Base-by-base conservation (phyloP, 176 grass and related monocot genomes). In the Oryza coarctata region DNA sequence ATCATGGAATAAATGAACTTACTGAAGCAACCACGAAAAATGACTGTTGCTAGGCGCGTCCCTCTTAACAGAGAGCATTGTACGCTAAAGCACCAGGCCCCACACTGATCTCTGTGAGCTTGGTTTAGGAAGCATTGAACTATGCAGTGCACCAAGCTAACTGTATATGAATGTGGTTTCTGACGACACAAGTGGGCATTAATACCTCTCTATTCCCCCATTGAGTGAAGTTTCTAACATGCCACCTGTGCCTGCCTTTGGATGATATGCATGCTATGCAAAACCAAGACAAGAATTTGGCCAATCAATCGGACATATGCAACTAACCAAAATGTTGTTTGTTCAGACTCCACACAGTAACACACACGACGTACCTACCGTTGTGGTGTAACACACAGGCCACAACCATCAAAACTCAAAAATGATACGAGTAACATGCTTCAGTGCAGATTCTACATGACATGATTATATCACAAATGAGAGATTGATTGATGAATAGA, bases 371-470 rank as follows among this genome's bases (percentile, higher is more conserved):
- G 23, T 84, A 52, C 73, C 26, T 77, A 62, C 32, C 1, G 15
- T 55, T 18, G 65, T 69, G 64, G 28, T 84, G 39, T 10, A 63
- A 28, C 27, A 18, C 1, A 74, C 9, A n/a, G n/a, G n/a, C n/a
- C n/a, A 23, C 44, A 44, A 41, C 29, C 23, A 22, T 14, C 20
- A 58, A 73, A 45, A 60, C 50, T 55, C 2, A 55, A 7, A 55
- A 55, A 55, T 22, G 20, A 55, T 55, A 22, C 1, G 45, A 39
- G 38, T 45, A 14, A 12, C 44, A 43, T 65, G 12, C 68, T 67
- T 78, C 15, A 33, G 18, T 79, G 69, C 83, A 79, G 34, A 79
- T 65, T 79, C 79, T 79, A 79, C 74, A 75, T 83, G 61, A 31
- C 45, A 83, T 60, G 61, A 60, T 60, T 44, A 73, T 3, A 69